Percentiles rank a stretch among this genome's conserved stretches.
These are phyloP conservation scores for Fraxinus sp. DNA, from an alignment of 305 asterid species.

Conservation along the genomic window DNA sequence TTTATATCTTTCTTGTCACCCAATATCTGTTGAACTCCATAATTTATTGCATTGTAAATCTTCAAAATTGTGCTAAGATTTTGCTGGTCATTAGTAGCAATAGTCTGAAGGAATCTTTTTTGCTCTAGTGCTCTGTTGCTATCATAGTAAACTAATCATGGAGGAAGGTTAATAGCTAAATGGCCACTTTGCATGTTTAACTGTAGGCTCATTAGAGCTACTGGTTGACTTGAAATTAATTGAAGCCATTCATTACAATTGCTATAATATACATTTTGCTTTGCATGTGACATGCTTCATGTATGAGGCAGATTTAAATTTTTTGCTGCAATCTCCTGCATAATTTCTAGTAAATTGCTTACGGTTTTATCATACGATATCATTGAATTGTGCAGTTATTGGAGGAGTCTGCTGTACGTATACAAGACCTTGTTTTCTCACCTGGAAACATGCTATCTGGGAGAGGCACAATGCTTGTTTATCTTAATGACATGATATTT, in stretches of 20 bases:
- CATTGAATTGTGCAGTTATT: slow-evolving; percentile 35
- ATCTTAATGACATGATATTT: slow-evolving; percentile 46
- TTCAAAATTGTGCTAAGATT: neutral
- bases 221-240: neutral
- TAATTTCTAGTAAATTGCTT: slow-evolving; percentile 16
- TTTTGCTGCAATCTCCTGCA: slow-evolving; percentile 7
- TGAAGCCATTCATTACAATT: neutral
- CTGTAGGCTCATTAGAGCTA: neutral
- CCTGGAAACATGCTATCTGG: slow-evolving; percentile 46
- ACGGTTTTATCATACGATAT: neutral
- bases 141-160: neutral
- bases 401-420: slow-evolving; percentile 38
- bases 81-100: neutral
- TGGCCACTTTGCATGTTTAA: neutral
- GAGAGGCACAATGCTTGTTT: slow-evolving; percentile 40
- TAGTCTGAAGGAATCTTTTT: neutral
- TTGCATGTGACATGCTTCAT: neutral
- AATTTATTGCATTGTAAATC: neutral
- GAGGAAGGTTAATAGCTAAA: neutral
- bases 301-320: neutral
- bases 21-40: neutral
- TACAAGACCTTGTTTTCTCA: slow-evolving; percentile 39
- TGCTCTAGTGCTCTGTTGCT: neutral
- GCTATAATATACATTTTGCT: neutral
- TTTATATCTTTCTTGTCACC: neutral